Percentiles rank a stretch among this genome's conserved stretches.
Evolutionary conservation across 1,284 basidiomycete species (phyloP).

Genomic region (Exobasidium rhododendri): DNA sequence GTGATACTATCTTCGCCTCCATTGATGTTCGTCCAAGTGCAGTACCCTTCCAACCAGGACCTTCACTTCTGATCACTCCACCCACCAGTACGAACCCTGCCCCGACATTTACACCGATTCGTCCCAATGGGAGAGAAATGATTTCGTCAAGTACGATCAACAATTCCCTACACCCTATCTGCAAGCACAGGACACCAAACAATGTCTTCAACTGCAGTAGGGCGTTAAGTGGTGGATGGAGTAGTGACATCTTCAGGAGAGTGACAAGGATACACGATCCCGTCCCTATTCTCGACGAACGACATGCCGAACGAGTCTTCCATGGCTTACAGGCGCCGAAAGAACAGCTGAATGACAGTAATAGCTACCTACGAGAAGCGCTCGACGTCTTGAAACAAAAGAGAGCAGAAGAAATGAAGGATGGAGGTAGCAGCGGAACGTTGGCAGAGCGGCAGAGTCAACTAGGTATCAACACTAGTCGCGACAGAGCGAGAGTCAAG

Average conservation of each 20-base stretch:
- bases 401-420: background rate
- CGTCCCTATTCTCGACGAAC: slow-evolving; percentile 44
- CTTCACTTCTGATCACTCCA: slow-evolving; percentile 47
- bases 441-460: slow-evolving; percentile 17
- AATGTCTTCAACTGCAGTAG: slow-evolving; percentile 38
- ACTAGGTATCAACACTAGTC: background rate
- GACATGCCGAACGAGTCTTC: slow-evolving; percentile 49
- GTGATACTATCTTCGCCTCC: slow-evolving; percentile 44
- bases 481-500: slow-evolving; percentile 2
- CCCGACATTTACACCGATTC: slow-evolving; percentile 39
- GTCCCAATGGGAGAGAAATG: slow-evolving; percentile 42
- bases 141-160: slow-evolving; percentile 21
- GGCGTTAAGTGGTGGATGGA: slow-evolving; percentile 25
- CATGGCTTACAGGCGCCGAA: slow-evolving; percentile 45
- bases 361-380: slow-evolving; percentile 36
- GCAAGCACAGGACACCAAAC: slow-evolving; percentile 38
- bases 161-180: slow-evolving; percentile 35
- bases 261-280: slow-evolving; percentile 43
- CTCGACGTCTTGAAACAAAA: slow-evolving; percentile 19
- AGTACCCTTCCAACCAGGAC: slow-evolving; percentile 34
- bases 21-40: slow-evolving; percentile 37
- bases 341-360: slow-evolving; percentile 37
- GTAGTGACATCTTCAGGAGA: slow-evolving; percentile 29
- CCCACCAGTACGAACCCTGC: slow-evolving; percentile 33
- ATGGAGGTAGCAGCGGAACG: slow-evolving; percentile 26